Conservation (phyloP, 257 asterid genomes). For the Forsythia viridissima region DNA sequence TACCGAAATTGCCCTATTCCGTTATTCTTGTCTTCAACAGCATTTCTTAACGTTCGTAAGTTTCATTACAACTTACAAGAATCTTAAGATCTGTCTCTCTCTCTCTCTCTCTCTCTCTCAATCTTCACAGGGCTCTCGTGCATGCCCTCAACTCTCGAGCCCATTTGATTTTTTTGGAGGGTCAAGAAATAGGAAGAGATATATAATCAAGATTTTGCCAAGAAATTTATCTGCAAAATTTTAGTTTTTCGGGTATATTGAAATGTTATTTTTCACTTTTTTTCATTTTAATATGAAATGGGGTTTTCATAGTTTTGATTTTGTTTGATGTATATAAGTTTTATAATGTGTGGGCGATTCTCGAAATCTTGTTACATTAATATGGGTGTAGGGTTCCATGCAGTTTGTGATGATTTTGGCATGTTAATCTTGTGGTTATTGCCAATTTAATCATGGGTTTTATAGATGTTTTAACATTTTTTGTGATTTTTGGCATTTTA, state of each 20-base stretch:
- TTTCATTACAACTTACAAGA: constrained; percentile 21
- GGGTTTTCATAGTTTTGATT: not conserved
- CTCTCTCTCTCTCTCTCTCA: not conserved
- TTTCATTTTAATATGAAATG: not conserved
- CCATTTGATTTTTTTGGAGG: constrained; percentile 6
- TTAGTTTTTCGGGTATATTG: constrained; percentile 27
- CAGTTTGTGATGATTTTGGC: not conserved
- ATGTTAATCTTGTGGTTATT: not conserved
- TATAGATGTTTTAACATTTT: not conserved
- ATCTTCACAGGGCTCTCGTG: constrained; percentile 18
- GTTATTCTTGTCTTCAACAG: constrained; percentile 34
- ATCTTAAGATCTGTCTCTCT: not conserved
- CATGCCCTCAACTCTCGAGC: constrained; percentile 5
- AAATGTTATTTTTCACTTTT: not conserved
- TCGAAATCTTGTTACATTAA: not conserved
- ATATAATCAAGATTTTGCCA: not conserved
- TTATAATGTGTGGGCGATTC: not conserved
- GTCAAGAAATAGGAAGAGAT: not conserved
- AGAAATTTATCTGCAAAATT: constrained; percentile 3
- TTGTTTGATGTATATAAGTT: not conserved
- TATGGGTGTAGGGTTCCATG: not conserved
- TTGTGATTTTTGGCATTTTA: not conserved
- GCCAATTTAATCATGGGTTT: not conserved
- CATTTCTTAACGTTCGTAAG: constrained; percentile 21
- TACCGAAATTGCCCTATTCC: constrained; percentile 38